phyloP scores from a whole-genome alignment of 805 yeast species.

The Cyberlindnera euphorbiiphila region DNA sequence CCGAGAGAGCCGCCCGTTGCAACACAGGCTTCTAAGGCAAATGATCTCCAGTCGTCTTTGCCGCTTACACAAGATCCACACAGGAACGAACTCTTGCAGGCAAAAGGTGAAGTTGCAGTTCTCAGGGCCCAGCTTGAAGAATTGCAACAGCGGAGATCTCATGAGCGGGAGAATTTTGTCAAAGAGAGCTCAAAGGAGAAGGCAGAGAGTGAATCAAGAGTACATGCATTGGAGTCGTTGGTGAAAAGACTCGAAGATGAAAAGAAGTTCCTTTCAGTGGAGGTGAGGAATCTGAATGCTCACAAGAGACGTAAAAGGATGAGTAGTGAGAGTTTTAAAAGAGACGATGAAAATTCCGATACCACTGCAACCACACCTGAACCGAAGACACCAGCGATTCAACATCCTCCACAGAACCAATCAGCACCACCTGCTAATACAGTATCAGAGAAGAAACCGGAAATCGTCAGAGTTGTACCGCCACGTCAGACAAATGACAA shows the following conservation, averaged over 20 bases:
- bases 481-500: constrained; percentile 32
- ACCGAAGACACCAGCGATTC: constrained; percentile 12
- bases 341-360: constrained; percentile 5
- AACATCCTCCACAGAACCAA: constrained; percentile 8
- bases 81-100: constrained; percentile 39
- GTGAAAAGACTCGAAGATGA: constrained; percentile 48
- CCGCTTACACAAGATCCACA: constrained; percentile 19
- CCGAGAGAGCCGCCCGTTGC: constrained; percentile 23
- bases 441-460: too few relatives aligned
- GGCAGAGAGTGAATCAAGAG: constrained; percentile 32
- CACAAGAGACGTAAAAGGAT: constrained; percentile 20
- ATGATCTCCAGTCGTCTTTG: too few relatives aligned
- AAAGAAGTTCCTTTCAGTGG: constrained; percentile 49
- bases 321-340: constrained; percentile 8
- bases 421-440: neutral
- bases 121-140: constrained; percentile 50
- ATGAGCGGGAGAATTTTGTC: constrained; percentile 39
- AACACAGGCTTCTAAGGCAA: too few relatives aligned
- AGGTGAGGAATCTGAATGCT: constrained; percentile 33
- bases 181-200: constrained; percentile 19
- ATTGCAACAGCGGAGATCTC: constrained; percentile 46
- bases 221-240: constrained; percentile 37
- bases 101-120: constrained; percentile 80
- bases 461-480: constrained; percentile 12
- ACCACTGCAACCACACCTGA: constrained; percentile 3